phyloP scores from a whole-genome alignment of 371 early-diverging fungal genomes.

The Apophysomyces elegans region DNA sequence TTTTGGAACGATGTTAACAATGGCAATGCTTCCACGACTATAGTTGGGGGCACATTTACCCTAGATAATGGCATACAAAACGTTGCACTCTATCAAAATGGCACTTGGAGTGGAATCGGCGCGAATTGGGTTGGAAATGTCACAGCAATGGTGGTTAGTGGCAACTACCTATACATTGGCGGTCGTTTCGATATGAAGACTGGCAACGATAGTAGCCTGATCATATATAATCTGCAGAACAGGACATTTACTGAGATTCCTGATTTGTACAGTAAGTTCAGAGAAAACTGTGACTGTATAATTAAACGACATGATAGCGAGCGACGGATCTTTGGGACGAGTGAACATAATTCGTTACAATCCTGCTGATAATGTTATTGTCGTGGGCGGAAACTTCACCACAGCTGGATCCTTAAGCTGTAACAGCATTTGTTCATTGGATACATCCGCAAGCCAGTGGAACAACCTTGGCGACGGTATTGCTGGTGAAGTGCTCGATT shows the following conservation, averaged over 20 bases:
- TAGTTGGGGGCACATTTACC: slow-evolving; percentile 49
- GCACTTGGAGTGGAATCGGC: slow-evolving; percentile 47
- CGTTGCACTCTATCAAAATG: slow-evolving; percentile 46
- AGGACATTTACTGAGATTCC: slow-evolving; percentile 25
- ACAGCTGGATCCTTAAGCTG: slow-evolving; percentile 55
- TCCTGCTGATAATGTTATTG: slow-evolving; percentile 27
- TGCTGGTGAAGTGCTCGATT: slow-evolving; percentile 49
- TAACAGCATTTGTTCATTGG: slow-evolving; percentile 46
- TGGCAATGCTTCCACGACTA: slow-evolving; percentile 27
- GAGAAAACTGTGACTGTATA: neutral
- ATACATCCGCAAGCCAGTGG: slow-evolving; percentile 43
- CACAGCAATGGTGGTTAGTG: slow-evolving; percentile 33
- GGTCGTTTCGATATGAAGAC: slow-evolving; percentile 39
- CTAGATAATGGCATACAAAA: slow-evolving; percentile 36
- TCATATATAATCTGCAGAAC: slow-evolving; percentile 46
- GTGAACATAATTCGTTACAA: slow-evolving; percentile 51
- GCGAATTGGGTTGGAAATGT: slow-evolving; percentile 43
- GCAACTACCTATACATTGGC: slow-evolving; percentile 56
- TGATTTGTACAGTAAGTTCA: slow-evolving; percentile 33
- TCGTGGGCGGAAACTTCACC: slow-evolving; percentile 63
- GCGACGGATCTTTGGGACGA: slow-evolving; percentile 31
- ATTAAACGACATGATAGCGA: slow-evolving; percentile 15
- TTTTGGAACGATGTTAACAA: slow-evolving; percentile 31
- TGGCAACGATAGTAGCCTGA: slow-evolving; percentile 23
- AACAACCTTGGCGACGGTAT: slow-evolving; percentile 43